Evolutionary conservation across 176 grass and related monocot species (phyloP).

Genomic region (Hordeum vulgare): MorexV3_pseudomolecules_assembly NC_058519.1:28086877-28087376

Average conservation of each 20-base stretch:
- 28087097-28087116: too few species aligned
- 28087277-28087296: background rate
- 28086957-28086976: background rate
- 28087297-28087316: conserved; percentile 79
- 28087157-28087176: too few species aligned
- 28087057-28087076: background rate
- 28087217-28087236: too few species aligned
- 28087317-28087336: conserved; percentile 87
- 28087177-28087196: too few species aligned
- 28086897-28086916: background rate
- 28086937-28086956: background rate
- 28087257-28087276: too few species aligned
- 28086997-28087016: background rate
- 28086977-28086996: background rate
- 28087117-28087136: too few species aligned
- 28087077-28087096: too few species aligned
- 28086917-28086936: background rate
- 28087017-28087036: too few species aligned
- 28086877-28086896: background rate
- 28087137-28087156: too few species aligned
- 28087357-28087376: background rate
- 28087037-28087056: background rate
- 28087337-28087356: conserved; percentile 49
- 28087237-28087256: too few species aligned
- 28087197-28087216: too few species aligned